A percentile compares a stretch with the other conserved stretches of the same genome.
Evolutionary conservation across 495 filamentous ascomycete genomes (phyloP).

Genomic region (Letharia lupina): DNA sequence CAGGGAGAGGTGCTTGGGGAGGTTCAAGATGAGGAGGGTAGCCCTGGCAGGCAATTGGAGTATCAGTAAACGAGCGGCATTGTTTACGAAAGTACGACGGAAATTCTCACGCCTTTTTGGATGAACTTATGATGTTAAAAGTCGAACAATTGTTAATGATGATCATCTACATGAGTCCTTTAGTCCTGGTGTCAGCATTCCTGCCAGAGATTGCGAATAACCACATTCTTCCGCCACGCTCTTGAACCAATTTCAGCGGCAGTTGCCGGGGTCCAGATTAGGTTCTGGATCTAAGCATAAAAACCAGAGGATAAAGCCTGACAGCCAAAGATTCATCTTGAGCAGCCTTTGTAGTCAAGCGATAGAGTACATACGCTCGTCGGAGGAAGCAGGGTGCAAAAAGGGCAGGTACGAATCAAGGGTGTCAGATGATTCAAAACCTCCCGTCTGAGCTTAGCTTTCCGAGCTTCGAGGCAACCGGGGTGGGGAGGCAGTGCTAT

Average conservation of each 20-base stretch:
- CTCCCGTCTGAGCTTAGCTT: neutral
- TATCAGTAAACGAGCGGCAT: neutral
- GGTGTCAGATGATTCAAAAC: neutral
- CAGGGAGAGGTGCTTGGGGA: slow-evolving; percentile 3
- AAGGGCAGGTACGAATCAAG: neutral
- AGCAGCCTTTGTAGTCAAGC: neutral
- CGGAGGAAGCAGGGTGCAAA: neutral
- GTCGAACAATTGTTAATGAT: neutral
- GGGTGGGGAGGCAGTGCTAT: neutral
- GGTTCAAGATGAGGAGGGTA: neutral
- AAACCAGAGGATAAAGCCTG: neutral
- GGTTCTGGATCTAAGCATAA: neutral
- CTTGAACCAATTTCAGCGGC: too few species aligned
- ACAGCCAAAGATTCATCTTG: neutral
- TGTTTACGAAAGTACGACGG: neutral
- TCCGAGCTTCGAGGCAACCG: neutral
- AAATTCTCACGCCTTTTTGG: neutral
- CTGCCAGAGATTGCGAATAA: neutral
- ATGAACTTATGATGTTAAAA: neutral
- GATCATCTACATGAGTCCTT: neutral
- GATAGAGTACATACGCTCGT: neutral
- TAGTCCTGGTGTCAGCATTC: neutral
- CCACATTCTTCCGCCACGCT: neutral
- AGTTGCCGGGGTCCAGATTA: neutral
- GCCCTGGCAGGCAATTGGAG: neutral